phyloP scores from a whole-genome alignment of 2,329 filamentous ascomycete species.

The Fusarium sp. region DNA sequence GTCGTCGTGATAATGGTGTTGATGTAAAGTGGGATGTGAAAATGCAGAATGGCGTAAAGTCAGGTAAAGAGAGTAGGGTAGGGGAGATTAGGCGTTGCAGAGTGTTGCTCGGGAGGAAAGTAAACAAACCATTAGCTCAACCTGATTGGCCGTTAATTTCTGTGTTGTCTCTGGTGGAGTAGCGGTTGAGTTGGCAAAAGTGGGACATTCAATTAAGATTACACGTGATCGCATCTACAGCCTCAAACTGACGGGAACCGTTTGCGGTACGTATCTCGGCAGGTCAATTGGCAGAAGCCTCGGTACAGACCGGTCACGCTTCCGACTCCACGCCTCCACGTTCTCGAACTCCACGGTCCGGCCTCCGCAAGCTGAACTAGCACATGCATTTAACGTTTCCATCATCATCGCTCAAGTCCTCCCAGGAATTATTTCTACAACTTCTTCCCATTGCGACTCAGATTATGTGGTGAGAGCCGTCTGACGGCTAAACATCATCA shows the following conservation, averaged over 20 bases:
- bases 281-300: slow-evolving; percentile 42
- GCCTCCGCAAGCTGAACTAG: slow-evolving; percentile 34
- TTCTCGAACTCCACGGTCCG: slow-evolving; percentile 30
- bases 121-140: slow-evolving; percentile 50
- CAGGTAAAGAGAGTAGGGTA: slow-evolving; percentile 4
- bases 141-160: slow-evolving; percentile 41
- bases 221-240: slow-evolving; percentile 26
- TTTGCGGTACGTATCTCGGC: slow-evolving; percentile 30
- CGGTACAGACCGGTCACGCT: slow-evolving; percentile 46
- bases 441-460: slow-evolving; percentile 10
- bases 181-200: slow-evolving; percentile 23
- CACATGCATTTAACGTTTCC: slow-evolving; percentile 44
- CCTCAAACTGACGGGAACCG: neutral
- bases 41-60: slow-evolving; percentile 26
- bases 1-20: slow-evolving; percentile 21
- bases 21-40: slow-evolving; percentile 34
- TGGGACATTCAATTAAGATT: neutral
- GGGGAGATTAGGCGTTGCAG: slow-evolving; percentile 27
- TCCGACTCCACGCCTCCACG: slow-evolving; percentile 39
- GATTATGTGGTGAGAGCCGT: slow-evolving; percentile 40
- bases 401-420: slow-evolving; percentile 24
- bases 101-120: slow-evolving; percentile 54
- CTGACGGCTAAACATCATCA: slow-evolving; percentile 29
- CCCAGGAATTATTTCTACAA: slow-evolving; percentile 1
- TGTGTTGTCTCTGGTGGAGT: slow-evolving; percentile 9